These are phyloP conservation scores for Colletotrichum gigasporum DNA, from an alignment of 2,329 filamentous ascomycete genomes.

Conservation along the genomic window DNA sequence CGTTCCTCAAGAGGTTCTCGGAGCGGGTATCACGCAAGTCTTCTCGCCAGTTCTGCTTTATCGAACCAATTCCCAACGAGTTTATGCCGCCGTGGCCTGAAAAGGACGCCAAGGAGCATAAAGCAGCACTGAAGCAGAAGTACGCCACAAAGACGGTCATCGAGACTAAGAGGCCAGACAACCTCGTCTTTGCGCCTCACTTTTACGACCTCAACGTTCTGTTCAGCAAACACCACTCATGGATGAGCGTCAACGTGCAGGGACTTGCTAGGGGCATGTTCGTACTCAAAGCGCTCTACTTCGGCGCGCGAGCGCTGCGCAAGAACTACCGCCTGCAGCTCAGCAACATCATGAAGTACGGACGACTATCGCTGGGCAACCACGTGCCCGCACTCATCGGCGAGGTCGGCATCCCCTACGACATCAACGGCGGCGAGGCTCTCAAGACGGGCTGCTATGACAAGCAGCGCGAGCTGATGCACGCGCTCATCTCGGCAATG, in stretches of 20 bases:
- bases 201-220: slow-evolving; percentile 54
- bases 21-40: slow-evolving; percentile 43
- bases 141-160: slow-evolving; percentile 42
- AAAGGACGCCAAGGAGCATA: slow-evolving; percentile 7
- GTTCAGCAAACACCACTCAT: slow-evolving; percentile 45
- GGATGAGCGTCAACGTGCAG: slow-evolving; percentile 52
- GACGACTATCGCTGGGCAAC: slow-evolving; percentile 41
- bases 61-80: slow-evolving; percentile 53
- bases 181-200: slow-evolving; percentile 52
- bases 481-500: slow-evolving; percentile 50
- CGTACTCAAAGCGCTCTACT: slow-evolving; percentile 50
- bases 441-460: slow-evolving; percentile 50
- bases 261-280: slow-evolving; percentile 50
- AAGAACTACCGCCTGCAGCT: slow-evolving; percentile 51
- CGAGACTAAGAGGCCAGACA: slow-evolving; percentile 38
- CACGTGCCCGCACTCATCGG: slow-evolving; percentile 48
- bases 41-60: slow-evolving; percentile 43
- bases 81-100: slow-evolving; percentile 49
- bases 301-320: slow-evolving; percentile 46
- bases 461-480: slow-evolving; percentile 48
- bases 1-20: slow-evolving; percentile 48
- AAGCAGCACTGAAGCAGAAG: slow-evolving; percentile 22
- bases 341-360: slow-evolving; percentile 45
- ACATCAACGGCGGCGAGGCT: slow-evolving; percentile 47
- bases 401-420: slow-evolving; percentile 51